Evolutionary conservation across 129 eudicot genomes (phyloP), one percentile per base, ranked within the genome.

Genomic region (Glebionis coronaria): DNA sequence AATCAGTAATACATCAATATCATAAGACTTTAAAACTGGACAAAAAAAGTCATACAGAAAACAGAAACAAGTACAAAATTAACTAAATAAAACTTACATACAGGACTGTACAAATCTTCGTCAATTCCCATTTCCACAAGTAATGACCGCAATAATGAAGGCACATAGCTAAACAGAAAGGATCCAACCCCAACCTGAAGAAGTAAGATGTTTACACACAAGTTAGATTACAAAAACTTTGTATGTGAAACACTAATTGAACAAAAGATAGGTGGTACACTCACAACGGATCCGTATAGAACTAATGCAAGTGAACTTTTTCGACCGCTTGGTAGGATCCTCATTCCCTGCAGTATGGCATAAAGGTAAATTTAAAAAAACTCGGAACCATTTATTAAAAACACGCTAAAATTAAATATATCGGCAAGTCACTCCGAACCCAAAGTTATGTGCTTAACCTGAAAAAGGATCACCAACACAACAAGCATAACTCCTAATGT

Each of bases 31-130:
- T 31, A 31, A 8, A 28, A 2, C 8, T 12, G n/a, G 13, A 2
- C 18, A 53, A 47, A 52, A 40, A 63, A 6, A 35, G 3, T n/a
- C 28, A 47, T 61, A 16, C 52, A 40, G 14, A 59, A 19, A 18
- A 56, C 38, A 29, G 38, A 5, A 29, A 29, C 38, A 29, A 29
- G 38, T 29, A 29, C 38, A 29, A 56, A 20, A 74, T 18, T 46
- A 27, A 67, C 45, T 67, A 74, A 16, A 68, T 65, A 46, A 69
- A 81, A 94, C 94, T 82, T 87, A 90, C 95, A 89, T 94, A 94
- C 99, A 94, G 95, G 95, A 77, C 82, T 72, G 90, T 84, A 83
- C 80, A 85, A 61, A 64, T 94, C 95, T 83, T 94, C 97, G 18
- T 82, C 62, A 16, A 94, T 75, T 65, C 98, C 98, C 62, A 84